Base-by-base conservation (phyloP, 257 asterid genomes). In the Fraxinus pennsylvanica region DNA sequence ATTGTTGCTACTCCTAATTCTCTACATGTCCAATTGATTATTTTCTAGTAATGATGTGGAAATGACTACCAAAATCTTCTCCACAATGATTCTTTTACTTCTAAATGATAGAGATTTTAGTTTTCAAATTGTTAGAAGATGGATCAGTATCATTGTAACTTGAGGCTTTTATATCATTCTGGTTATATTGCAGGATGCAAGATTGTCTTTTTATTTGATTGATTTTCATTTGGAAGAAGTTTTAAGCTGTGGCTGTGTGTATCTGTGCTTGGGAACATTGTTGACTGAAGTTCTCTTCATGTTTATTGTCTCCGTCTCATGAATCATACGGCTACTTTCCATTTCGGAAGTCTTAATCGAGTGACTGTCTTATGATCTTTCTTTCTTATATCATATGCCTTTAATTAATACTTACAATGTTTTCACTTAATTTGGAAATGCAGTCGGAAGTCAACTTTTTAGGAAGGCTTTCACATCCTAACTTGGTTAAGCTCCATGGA, bases 381-480 rank as follows among this genome's bases (percentile, higher is more conserved):
- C 25, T 65, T 76, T 82, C 57, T 72, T 80, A 9, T 54, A 78
- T 41, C 78, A 9, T 29, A 63, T 65, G 14, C 78, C 27, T 54
- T 54, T 19, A 54, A 21, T 54, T 54, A 54, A 54, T 54, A 54
- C 22, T 17, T 54, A 17, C 6, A 54, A 5, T 6, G 27, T 0
- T 54, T 54, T 54, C 25, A 54, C 65, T 54, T 54, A 5, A 54
- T 1, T 19, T 7, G 76, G 77, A 81, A 78, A 83, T 84, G 85
- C 90, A 87, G 90, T 87, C 90, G 32, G 90, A 87, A 81, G 82
- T 87, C 21, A 87, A 83, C 79, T 87, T 87, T 66, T 81, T 87
- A 75, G 90, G 90, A 73, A 81, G 87, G 77, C 88, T 87, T 87
- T 85, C 90, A 0, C 90, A 87, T 77, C 86, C 90, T 66, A 87